Percentiles rank a stretch among this genome's conserved stretches.
phyloP scores from a whole-genome alignment of 441 rosid genomes.

The Eutrema salsugineum region DNA sequence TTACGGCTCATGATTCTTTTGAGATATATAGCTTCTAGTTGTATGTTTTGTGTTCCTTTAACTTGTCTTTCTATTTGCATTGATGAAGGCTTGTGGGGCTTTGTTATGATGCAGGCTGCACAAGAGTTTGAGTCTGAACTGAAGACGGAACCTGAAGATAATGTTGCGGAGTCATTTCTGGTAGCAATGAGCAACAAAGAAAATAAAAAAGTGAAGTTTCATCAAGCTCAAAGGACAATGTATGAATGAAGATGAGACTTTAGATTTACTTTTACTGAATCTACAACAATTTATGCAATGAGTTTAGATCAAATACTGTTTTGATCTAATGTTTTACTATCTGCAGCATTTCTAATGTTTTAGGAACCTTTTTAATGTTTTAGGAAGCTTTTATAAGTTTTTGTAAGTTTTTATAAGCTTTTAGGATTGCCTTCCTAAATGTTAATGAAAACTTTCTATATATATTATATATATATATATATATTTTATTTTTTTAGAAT shows the following conservation, averaged over 20 bases:
- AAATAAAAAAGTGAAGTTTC: constrained; percentile 44
- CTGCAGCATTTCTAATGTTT: too few relatives aligned
- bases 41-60: background rate
- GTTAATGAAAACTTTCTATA: too few relatives aligned
- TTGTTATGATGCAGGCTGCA: constrained; percentile 72
- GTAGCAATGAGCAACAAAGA: constrained; percentile 44
- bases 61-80: background rate
- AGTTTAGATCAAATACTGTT: constrained; percentile 18
- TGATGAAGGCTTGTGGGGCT: background rate
- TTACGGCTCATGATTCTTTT: background rate
- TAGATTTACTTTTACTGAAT: background rate
- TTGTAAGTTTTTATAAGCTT: too few relatives aligned
- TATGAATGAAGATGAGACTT: constrained; percentile 42
- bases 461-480: too few relatives aligned
- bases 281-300: constrained; percentile 4
- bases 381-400: too few relatives aligned
- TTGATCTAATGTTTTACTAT: too few relatives aligned
- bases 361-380: too few relatives aligned
- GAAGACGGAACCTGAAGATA: constrained; percentile 64
- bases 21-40: background rate
- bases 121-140: constrained; percentile 94
- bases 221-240: constrained; percentile 69
- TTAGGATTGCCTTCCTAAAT: too few relatives aligned
- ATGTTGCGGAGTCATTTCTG: constrained; percentile 40
- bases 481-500: too few relatives aligned